phyloP scores from a whole-genome alignment of 2,329 filamentous ascomycete genomes.

The Cucurbitaria berberidis region DNA sequence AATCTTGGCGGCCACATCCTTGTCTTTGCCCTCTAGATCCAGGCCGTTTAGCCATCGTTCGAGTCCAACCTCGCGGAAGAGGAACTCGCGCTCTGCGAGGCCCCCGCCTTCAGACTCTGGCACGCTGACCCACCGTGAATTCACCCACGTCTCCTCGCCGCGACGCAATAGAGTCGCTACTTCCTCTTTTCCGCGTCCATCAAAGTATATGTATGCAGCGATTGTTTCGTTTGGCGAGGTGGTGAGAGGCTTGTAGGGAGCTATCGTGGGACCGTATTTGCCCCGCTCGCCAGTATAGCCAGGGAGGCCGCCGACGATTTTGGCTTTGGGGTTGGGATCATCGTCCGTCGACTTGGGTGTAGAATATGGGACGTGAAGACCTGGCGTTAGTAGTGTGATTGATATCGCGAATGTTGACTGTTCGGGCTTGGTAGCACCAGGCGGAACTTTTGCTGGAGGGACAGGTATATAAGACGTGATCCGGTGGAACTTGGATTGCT shows the following conservation, averaged over 20 bases:
- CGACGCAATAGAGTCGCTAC: constrained; percentile 90
- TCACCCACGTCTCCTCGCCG: constrained; percentile 98
- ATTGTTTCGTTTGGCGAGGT: constrained; percentile 95
- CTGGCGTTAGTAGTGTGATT: constrained; percentile 90
- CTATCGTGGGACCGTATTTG: constrained; percentile 65
- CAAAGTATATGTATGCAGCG: constrained; percentile 98
- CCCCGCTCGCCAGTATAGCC: constrained; percentile 59
- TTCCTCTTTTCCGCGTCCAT: constrained; percentile 93
- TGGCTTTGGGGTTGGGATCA: constrained; percentile 80
- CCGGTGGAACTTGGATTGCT: constrained; percentile 85
- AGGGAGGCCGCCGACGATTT: constrained; percentile 76
- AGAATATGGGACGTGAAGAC: constrained; percentile 89
- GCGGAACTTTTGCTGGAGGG: constrained; percentile 78
- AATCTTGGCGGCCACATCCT: constrained; percentile 81
- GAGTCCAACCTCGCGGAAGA: constrained; percentile 95
- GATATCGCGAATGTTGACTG: constrained; percentile 97
- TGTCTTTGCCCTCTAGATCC: constrained; percentile 81
- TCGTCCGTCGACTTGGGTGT: constrained; percentile 78
- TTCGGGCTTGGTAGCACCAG: constrained; percentile 75
- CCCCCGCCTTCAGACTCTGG: constrained; percentile 90
- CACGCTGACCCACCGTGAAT: constrained; percentile 95
- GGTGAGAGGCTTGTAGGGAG: constrained; percentile 90
- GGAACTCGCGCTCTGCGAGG: constrained; percentile 92
- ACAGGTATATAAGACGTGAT: constrained; percentile 98
- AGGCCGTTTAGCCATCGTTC: constrained; percentile 97